Evolutionary conservation across 2,329 filamentous ascomycete species (phyloP), one percentile per base, ranked within the genome.

Genomic region (Penicillium sp.): DNA sequence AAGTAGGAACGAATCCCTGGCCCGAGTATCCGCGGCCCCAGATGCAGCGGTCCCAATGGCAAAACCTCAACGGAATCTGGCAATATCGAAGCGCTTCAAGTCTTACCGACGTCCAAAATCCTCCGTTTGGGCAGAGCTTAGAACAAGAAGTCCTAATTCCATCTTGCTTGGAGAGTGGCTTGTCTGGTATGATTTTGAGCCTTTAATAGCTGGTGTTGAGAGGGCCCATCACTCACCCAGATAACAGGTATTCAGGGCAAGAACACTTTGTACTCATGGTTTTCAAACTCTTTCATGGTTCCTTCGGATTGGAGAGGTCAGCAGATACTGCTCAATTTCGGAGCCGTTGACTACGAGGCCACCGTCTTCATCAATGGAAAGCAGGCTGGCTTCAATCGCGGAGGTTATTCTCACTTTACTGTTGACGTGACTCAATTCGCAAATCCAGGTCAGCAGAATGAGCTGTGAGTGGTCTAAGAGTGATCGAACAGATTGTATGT

Each of bases 381-480:
- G 26, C 63, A 82, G 22, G 82, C 82, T 3, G 82, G 80, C 0
- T 81, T 80, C 55, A 80, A 89, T 63, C 77, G 80, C 1, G 87
- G 87, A 26, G 87, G 87, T 0, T 89, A 89, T 67, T 87, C 83
- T 68, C 80, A 83, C 28, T 89, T 89, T 68, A 82, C 79, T 1
- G 64, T 89, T 22, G 87, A 90, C 67, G 77, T 86, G 19, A 88
- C 87, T 0, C 69, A 80, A 28, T 69, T 75, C 48, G 62, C 82
- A 25, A 71, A 70, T 7, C 60, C 66, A 1, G 79, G 79, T 35
- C 79, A 78, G 4, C 73, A 77, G 0, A 89, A 89, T 68, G 81
- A 84, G 58, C 70, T 89, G 82, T 87, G 70, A 73, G 79, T 72
- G 13, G 1, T 22, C 19, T 25, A 7, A 22, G 7, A 43, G 1